Conservation (phyloP, 495 filamentous ascomycete genomes). For the Polyplosphaeria fusca region DNA sequence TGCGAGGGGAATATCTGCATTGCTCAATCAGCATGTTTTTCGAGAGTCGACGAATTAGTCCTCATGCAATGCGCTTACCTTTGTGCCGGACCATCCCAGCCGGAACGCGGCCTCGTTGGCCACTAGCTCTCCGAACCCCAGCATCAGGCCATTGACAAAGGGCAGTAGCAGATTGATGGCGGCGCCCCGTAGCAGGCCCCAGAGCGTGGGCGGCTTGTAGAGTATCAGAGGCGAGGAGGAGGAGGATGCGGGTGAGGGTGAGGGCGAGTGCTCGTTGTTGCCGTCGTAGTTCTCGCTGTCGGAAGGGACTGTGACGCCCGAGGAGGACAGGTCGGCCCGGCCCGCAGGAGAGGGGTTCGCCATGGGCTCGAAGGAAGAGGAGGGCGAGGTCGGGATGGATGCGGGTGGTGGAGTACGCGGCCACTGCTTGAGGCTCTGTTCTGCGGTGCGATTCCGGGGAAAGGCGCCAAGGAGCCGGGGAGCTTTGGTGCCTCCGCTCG, state of each 20-base stretch:
- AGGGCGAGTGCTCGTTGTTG: constrained; percentile 59
- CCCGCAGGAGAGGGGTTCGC: constrained; percentile 35
- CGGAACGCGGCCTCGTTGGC: constrained; percentile 93
- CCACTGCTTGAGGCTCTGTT: constrained; percentile 5
- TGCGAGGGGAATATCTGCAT: constrained; percentile 63
- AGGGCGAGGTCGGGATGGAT: background rate
- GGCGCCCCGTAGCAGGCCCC: constrained; percentile 79
- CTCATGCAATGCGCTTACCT: constrained; percentile 51
- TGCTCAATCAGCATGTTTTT: background rate
- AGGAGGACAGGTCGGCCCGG: constrained; percentile 67
- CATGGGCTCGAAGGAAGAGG: constrained; percentile 3
- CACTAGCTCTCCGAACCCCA: constrained; percentile 94
- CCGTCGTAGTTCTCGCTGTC: constrained; percentile 88
- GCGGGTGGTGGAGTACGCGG: background rate
- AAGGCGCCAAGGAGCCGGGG: background rate
- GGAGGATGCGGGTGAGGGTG: constrained; percentile 58
- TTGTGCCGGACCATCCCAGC: constrained; percentile 87
- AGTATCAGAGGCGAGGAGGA: constrained; percentile 76
- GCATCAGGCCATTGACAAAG: constrained; percentile 97
- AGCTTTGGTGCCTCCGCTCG: too few relatives aligned
- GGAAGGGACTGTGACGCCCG: constrained; percentile 78
- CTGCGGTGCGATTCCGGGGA: background rate
- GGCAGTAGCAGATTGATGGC: constrained; percentile 93
- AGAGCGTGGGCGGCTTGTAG: constrained; percentile 83
- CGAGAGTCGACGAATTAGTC: background rate